These are phyloP conservation scores for Ascoidea tarda DNA, from an alignment of 805 yeast genomes.

Conservation along the genomic window DNA sequence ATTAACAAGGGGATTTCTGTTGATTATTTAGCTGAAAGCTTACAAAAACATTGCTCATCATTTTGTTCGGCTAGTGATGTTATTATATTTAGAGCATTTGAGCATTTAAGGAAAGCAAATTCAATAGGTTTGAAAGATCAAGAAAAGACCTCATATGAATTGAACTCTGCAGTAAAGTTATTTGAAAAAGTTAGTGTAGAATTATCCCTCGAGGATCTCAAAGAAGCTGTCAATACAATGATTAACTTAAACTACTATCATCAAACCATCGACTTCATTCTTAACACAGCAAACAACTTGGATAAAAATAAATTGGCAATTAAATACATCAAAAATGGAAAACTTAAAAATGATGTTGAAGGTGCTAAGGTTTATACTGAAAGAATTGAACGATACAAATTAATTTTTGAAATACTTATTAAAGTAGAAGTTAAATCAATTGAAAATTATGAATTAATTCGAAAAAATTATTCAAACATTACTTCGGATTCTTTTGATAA, in stretches of 20 bases:
- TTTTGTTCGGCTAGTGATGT: constrained; percentile 93
- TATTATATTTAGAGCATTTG: constrained; percentile 85
- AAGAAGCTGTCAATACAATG: constrained; percentile 71
- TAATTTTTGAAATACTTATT: constrained; percentile 63
- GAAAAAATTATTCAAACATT: constrained; percentile 13
- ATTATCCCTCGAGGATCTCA: constrained; percentile 63
- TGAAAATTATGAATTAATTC: constrained; percentile 16
- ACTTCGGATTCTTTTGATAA: constrained; percentile 15
- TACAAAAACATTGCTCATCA: constrained; percentile 88
- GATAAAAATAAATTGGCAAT: constrained; percentile 48
- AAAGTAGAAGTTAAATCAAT: constrained; percentile 56
- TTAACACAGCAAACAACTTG: constrained; percentile 58
- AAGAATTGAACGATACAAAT: constrained; percentile 47
- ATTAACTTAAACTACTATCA: constrained; percentile 63
- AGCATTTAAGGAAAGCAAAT: constrained; percentile 77
- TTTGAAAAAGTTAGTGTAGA: constrained; percentile 72
- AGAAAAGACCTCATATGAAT: constrained; percentile 51
- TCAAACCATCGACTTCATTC: constrained; percentile 73
- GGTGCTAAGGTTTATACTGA: constrained; percentile 35
- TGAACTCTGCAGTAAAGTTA: constrained; percentile 60
- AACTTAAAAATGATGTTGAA: constrained; percentile 29
- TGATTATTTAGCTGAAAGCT: constrained; percentile 72
- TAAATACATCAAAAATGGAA: constrained; percentile 40
- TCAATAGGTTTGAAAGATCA: constrained; percentile 57
- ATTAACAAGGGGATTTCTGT: constrained; percentile 88